phyloP scores from a whole-genome alignment of 176 grass and related monocot species.

The Typha latifolia region DNA sequence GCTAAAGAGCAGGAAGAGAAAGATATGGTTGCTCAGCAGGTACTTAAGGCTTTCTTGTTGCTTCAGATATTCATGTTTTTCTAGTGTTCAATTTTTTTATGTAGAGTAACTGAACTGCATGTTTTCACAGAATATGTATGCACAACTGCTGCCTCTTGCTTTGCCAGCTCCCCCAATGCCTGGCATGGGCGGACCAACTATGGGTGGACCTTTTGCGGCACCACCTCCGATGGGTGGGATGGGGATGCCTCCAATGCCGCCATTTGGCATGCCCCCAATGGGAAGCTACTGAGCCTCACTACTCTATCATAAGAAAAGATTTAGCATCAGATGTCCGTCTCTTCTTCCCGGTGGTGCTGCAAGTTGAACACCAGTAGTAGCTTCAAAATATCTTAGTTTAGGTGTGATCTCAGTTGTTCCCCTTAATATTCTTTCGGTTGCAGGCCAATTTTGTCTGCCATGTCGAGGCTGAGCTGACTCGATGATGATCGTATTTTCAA shows the following conservation, averaged over 20 bases:
- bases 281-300: constrained; percentile 52
- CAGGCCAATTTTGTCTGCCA: constrained; percentile 32
- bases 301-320: constrained; percentile 7
- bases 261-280: constrained; percentile 63
- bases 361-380: no score
- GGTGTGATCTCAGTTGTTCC: constrained; percentile 4
- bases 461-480: neutral
- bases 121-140: constrained; percentile 81
- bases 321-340: constrained; percentile 4
- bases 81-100: no score
- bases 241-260: constrained; percentile 68
- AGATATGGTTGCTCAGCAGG: constrained; percentile 85
- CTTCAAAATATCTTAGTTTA: no score
- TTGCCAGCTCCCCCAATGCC: constrained; percentile 69
- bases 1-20: constrained; percentile 88
- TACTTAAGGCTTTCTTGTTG: constrained; percentile 20
- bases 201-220: constrained; percentile 15
- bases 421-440: constrained; percentile 29
- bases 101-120: no score
- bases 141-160: constrained; percentile 81
- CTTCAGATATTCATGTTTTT: constrained; percentile 12
- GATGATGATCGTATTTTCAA: neutral
- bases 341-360: no score
- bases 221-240: constrained; percentile 59
- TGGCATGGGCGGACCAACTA: constrained; percentile 52